Base-by-base conservation (phyloP, 306 rosid species). In the Calophaca sinica region DNA sequence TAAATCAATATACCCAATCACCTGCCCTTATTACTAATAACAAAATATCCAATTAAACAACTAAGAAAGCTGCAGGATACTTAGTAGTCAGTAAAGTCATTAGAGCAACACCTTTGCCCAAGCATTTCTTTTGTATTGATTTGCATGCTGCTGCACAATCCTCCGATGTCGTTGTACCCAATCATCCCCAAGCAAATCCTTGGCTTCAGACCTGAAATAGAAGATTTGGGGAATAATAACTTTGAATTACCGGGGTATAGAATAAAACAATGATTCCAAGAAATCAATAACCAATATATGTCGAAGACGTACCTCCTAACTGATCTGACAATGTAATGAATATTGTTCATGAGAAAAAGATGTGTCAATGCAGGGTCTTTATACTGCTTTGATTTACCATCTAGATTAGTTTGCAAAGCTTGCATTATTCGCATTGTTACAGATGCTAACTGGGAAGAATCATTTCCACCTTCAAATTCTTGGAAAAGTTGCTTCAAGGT, bases 161-260 rank as follows among this genome's bases (percentile, higher is more conserved):
- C 97, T 87, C 67, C 99, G 84, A 79, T 94, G 97, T 50, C 91
- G 83, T 75, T 90, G 97, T 78, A 94, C 99, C 99, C 99, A 94
- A 72, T 94, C 99, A 80, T 94, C 99, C 45, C 99, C 99, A 32
- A 94, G 89, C 82, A 92, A 86, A 87, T 94, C 99, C 87, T 94
- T 94, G 79, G 99, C 99, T 84, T 94, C 99, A 73, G 99, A 92
- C 80, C 99, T 94, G 68, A 85, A 82, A 72, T 62, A 45, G 28
- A 71, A 9, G 64, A 59, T 68, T 8, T 52, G 14, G 48, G 68
- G 39, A 69, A 50, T 64, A 50, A 44, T 41, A 48, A 77, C 66
- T 38, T 58, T 44, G 52, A 13, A 42, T 13, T 33, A 41, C 60
- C 39, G 61, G 12, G 31, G 64, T 14, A 79, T 46, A 50, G 51